phyloP scores from a whole-genome alignment of 495 filamentous ascomycete species.

The Xylaria palmicola region DNA sequence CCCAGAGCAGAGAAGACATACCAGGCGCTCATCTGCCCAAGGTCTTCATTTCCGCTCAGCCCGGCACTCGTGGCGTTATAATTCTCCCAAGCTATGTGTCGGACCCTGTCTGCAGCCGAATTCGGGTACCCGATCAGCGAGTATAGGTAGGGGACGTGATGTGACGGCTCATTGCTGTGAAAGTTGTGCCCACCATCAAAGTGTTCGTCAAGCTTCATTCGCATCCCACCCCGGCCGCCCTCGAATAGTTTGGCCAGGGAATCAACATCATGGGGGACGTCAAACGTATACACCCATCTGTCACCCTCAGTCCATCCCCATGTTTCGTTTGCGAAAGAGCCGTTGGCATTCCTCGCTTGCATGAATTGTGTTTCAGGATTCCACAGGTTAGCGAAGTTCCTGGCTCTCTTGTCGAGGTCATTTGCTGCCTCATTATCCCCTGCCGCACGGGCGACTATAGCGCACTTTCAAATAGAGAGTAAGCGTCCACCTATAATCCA shows the following conservation, averaged over 20 bases:
- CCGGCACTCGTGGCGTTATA: slow-evolving; percentile 32
- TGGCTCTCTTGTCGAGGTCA: slow-evolving; percentile 20
- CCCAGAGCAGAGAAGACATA: slow-evolving; percentile 34
- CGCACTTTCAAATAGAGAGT: slow-evolving; percentile 12
- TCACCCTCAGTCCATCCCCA: slow-evolving; percentile 36
- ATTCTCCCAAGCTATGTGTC: slow-evolving; percentile 27
- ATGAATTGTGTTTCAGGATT: slow-evolving; percentile 30
- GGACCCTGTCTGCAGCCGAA: slow-evolving; percentile 23
- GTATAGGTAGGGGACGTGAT: slow-evolving; percentile 35
- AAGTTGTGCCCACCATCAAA: slow-evolving; percentile 34
- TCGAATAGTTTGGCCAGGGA: slow-evolving; percentile 26
- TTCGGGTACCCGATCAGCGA: slow-evolving; percentile 28
- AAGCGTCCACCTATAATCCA: background rate
- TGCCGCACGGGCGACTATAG: slow-evolving; percentile 25
- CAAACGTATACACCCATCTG: slow-evolving; percentile 35
- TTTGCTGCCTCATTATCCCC: slow-evolving; percentile 19
- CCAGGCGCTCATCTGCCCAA: slow-evolving; percentile 38
- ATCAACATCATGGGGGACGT: slow-evolving; percentile 31
- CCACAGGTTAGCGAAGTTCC: slow-evolving; percentile 33
- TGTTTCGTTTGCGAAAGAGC: slow-evolving; percentile 27
- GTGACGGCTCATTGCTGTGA: slow-evolving; percentile 36
- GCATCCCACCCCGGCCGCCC: slow-evolving; percentile 26
- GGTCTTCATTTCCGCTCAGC: slow-evolving; percentile 32
- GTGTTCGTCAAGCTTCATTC: slow-evolving; percentile 30
- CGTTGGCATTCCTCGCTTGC: slow-evolving; percentile 33